Conservation (phyloP, 306 rosid genomes). For the Styphnolobium japonicum region DNA sequence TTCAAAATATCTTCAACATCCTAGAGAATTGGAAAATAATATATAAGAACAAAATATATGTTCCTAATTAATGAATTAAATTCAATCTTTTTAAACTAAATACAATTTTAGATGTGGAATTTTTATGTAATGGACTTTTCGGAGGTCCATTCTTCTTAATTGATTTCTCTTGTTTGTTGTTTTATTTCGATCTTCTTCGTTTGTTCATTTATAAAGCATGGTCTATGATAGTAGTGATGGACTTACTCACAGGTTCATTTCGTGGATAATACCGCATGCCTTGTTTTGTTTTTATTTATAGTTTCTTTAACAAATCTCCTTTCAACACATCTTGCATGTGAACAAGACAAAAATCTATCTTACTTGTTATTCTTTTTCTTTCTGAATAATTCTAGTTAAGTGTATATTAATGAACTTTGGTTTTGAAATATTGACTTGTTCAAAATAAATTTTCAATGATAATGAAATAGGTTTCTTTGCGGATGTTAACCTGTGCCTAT, state of each 20-base stretch:
- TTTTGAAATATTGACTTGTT: too few species aligned
- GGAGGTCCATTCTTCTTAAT: background rate
- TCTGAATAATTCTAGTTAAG: background rate
- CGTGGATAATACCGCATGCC: background rate
- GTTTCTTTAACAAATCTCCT: background rate
- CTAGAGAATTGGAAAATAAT: background rate
- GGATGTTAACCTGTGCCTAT: too few species aligned
- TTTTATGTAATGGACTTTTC: background rate
- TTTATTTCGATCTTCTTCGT: background rate
- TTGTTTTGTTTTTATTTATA: background rate
- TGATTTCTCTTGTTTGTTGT: background rate
- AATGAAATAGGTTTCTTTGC: too few species aligned
- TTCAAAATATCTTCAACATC: slow-evolving; percentile 1
- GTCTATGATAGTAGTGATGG: background rate
- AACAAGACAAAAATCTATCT: too few species aligned
- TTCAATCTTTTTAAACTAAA: background rate
- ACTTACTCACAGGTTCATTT: background rate
- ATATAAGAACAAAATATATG: background rate
- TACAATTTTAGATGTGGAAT: background rate
- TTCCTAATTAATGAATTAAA: background rate
- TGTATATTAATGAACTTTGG: background rate
- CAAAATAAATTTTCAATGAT: too few species aligned
- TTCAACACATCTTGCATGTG: background rate
- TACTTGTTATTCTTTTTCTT: too few species aligned
- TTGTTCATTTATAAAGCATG: background rate